Base-by-base conservation (phyloP, 257 asterid genomes). In the Penstemon davidsonii region DNA sequence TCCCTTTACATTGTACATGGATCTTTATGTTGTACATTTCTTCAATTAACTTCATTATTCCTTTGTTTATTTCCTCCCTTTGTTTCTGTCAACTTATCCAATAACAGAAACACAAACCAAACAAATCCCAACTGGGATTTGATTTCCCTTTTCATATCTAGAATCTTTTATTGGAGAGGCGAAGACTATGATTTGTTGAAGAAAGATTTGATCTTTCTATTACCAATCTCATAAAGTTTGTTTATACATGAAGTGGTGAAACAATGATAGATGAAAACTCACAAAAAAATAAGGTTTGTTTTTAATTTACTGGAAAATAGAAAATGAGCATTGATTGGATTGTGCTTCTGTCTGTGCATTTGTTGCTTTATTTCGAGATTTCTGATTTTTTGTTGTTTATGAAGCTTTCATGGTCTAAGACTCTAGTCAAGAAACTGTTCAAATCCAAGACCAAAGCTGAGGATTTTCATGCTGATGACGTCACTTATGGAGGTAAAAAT, bases 361-460 rank as follows among this genome's bases (percentile, higher is more conserved):
- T 73, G 44, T 60, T 55, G 58, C 33, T 25, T 25, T 25, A n/a
- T 67, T 44, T 81, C 69, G 70, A 78, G 73, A 55, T 72, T 82
- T 60, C 81, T 81, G 78, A 75, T 73, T 65, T 50, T 25, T 61
- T 66, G 10, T 78, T 39, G 7, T 45, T 78, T 62, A 55, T 73
- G 76, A 68, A 90, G 96, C 66, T 86, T 82, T 86, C 97, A 49
- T 90, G 96, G 96, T 82, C 97, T 13, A 94, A 91, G 80, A 81
- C 88, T 40, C 86, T 94, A 56, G 93, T 94, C 73, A 91, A 94
- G 90, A 94, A 94, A 88, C 90, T 92, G 99, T 80, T 94, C 89
- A 88, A 94, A 76, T 79, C 87, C 83, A 91, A 73, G 80, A 81
- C 81, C 87, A 88, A 86, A 72, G 80, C 88, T 15, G 93, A 91